Evolutionary conservation across 768 basidiomycete species (phyloP).

Genomic region (Lactarius indigo): DNA sequence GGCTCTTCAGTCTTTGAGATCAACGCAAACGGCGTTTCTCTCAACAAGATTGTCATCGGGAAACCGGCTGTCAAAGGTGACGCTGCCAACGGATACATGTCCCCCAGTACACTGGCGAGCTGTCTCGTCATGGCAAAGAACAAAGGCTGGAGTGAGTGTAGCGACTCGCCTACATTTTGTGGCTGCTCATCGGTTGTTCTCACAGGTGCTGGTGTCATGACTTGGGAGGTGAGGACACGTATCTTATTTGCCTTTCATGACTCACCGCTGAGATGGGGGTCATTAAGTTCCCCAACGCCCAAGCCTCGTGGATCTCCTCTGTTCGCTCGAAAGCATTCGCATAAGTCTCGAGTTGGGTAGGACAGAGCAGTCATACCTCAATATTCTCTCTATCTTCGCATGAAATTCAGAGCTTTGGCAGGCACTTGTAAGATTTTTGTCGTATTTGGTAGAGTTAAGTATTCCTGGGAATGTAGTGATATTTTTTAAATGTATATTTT

Average conservation of each 20-base stretch:
- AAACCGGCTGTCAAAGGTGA: conserved; percentile 54
- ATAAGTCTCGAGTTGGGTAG: neutral
- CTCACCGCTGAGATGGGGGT: neutral
- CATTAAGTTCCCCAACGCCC: conserved; percentile 9
- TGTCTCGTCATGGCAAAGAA: conserved; percentile 57
- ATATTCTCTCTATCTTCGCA: neutral
- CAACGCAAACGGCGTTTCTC: conserved; percentile 50
- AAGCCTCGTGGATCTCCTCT: conserved; percentile 13
- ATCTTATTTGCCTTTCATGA: neutral
- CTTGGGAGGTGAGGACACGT: conserved; percentile 13
- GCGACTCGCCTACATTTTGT: conserved; percentile 1
- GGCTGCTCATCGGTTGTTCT: neutral
- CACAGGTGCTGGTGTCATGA: conserved; percentile 17
- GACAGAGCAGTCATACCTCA: neutral
- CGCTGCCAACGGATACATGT: conserved; percentile 53
- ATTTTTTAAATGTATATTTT: neutral
- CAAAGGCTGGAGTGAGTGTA: conserved; percentile 60
- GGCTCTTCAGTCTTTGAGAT: conserved; percentile 48
- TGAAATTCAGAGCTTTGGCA: neutral
- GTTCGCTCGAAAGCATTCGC: conserved; percentile 9
- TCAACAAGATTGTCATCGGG: conserved; percentile 70
- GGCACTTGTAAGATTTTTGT: neutral
- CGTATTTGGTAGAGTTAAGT: neutral
- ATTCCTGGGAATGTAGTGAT: neutral
- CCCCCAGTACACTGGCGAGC: conserved; percentile 47